phyloP scores from a whole-genome alignment of 1,284 basidiomycete species.

The Xerocomus minutiporus region DNA sequence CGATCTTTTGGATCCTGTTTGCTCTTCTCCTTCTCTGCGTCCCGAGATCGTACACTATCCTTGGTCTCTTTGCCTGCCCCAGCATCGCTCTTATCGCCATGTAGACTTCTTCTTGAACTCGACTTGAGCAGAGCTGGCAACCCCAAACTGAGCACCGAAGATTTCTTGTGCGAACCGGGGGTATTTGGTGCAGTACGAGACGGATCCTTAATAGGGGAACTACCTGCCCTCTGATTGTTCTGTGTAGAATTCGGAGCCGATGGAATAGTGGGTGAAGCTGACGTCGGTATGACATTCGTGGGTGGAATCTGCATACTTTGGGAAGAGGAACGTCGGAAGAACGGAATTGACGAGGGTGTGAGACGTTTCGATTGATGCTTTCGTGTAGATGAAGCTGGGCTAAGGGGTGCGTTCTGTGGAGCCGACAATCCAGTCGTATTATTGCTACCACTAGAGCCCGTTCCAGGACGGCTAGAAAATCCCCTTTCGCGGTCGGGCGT shows the following conservation, averaged over 20 bases:
- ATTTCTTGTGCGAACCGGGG: slow-evolving; percentile 66
- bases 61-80: slow-evolving; percentile 46
- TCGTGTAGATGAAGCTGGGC: slow-evolving; percentile 62
- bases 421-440: slow-evolving; percentile 51
- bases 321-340: slow-evolving; percentile 90
- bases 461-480: slow-evolving; percentile 59
- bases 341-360: slow-evolving; percentile 92
- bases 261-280: slow-evolving; percentile 54
- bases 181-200: slow-evolving; percentile 51
- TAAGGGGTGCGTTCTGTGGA: slow-evolving; percentile 54
- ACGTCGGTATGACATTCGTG: slow-evolving; percentile 32
- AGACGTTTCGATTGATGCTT: slow-evolving; percentile 72
- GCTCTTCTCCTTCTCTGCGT: slow-evolving; percentile 53
- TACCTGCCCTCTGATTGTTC: slow-evolving; percentile 38
- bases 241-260: slow-evolving; percentile 40
- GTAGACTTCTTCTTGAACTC: slow-evolving; percentile 73
- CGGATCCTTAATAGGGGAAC: slow-evolving; percentile 52
- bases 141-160: slow-evolving; percentile 70
- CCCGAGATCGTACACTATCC: slow-evolving; percentile 40
- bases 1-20: slow-evolving; percentile 80
- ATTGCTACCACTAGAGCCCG: slow-evolving; percentile 68
- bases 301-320: slow-evolving; percentile 72
- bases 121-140: slow-evolving; percentile 81
- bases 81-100: slow-evolving; percentile 62
- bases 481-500: slow-evolving; percentile 53